phyloP scores from a whole-genome alignment of 2,329 filamentous ascomycete genomes.

The Cryphonectria naterciae region DNA sequence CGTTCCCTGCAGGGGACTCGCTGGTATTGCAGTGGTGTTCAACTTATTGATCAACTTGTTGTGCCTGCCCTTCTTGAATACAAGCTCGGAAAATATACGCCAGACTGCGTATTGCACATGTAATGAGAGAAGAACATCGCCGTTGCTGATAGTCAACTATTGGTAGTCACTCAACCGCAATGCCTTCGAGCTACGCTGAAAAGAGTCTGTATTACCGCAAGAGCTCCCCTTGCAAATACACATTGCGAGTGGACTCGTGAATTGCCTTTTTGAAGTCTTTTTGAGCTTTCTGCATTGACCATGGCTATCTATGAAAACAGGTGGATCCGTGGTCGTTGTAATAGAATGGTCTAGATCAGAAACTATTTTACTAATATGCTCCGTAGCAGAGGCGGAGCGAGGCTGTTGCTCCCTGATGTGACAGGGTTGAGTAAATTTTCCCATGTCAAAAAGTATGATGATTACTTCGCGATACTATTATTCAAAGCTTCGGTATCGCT shows the following conservation, averaged over 20 bases:
- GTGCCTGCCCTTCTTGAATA: too few species aligned
- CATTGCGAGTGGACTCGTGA: neutral
- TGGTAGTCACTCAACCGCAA: neutral
- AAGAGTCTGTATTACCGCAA: neutral
- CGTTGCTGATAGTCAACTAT: neutral
- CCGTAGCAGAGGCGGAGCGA: neutral
- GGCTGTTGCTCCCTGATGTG: too few species aligned
- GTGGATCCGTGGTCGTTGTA: neutral
- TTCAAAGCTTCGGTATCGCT: neutral
- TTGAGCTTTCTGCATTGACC: neutral
- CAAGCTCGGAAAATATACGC: too few species aligned
- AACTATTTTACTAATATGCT: neutral
- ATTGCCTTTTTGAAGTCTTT: neutral
- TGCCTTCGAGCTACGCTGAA: neutral
- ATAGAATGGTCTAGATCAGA: neutral
- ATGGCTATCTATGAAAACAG: neutral
- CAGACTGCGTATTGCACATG: neutral
- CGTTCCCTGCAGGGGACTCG: neutral
- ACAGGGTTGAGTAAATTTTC: too few species aligned
- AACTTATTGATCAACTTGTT: neutral
- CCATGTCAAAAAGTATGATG: neutral
- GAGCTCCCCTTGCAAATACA: neutral
- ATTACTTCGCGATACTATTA: neutral
- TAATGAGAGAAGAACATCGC: neutral
- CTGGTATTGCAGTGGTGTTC: neutral